These are phyloP conservation scores for Ceratocystis albifundus DNA, from an alignment of 2,329 filamentous ascomycete species.

Conservation along the genomic window DNA sequence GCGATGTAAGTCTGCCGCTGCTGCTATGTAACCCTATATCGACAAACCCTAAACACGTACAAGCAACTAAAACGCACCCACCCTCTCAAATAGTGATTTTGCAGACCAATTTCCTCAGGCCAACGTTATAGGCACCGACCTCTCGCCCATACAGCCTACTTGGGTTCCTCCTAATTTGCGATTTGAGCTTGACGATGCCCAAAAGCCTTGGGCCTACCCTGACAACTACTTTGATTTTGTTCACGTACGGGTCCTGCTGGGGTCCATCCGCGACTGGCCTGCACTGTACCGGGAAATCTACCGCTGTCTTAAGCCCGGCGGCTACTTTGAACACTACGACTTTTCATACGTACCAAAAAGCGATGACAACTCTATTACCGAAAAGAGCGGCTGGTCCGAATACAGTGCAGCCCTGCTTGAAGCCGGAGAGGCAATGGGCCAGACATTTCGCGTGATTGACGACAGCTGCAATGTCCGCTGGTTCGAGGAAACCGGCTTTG, in stretches of 20 bases:
- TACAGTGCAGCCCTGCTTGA: constrained; percentile 29
- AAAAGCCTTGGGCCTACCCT: constrained; percentile 38
- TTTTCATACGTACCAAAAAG: constrained; percentile 33
- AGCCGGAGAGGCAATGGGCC: constrained; percentile 28
- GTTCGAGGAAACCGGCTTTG: constrained; percentile 27
- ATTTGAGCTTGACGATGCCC: constrained; percentile 52
- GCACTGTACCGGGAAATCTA: constrained; percentile 41
- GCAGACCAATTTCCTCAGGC: constrained; percentile 35
- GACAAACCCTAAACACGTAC: not conserved
- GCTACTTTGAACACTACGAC: constrained; percentile 32
- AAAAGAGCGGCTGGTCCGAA: constrained; percentile 26
- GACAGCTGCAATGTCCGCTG: constrained; percentile 24
- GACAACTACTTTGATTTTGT: constrained; percentile 45
- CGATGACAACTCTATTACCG: constrained; percentile 29
- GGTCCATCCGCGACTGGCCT: constrained; percentile 44
- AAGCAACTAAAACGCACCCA: not conserved
- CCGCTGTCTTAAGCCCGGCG: constrained; percentile 46
- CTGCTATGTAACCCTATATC: not conserved
- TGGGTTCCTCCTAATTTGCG: constrained; percentile 48
- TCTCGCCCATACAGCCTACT: constrained; percentile 46
- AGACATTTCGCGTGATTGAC: constrained; percentile 27
- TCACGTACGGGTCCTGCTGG: constrained; percentile 43
- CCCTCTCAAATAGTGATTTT: constrained; percentile 35
- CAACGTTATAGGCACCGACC: constrained; percentile 42
- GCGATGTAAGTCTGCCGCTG: constrained; percentile 32